phyloP scores from a whole-genome alignment of 768 basidiomycete species.

The Tulasnella sp. region DNA sequence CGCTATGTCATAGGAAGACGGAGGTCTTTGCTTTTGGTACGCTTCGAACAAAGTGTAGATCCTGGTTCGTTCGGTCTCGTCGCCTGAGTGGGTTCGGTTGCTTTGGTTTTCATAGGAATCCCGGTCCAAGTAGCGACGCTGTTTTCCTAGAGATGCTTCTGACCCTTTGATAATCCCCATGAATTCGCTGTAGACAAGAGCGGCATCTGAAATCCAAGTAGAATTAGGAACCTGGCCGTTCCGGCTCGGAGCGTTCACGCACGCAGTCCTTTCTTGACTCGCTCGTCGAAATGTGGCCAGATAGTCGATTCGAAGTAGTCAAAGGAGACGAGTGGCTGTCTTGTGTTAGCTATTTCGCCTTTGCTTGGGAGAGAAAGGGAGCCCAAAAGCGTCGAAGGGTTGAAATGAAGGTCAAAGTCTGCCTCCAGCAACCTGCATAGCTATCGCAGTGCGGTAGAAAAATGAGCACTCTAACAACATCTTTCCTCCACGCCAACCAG shows the following conservation, averaged over 20 bases:
- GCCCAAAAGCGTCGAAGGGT: background rate
- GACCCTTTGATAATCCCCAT: slow-evolving; percentile 58
- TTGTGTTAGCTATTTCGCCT: background rate
- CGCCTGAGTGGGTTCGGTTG: slow-evolving; percentile 50
- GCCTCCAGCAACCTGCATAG: background rate
- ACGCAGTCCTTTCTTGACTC: slow-evolving; percentile 12
- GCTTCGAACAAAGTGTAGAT: slow-evolving; percentile 53
- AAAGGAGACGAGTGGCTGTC: slow-evolving; percentile 10
- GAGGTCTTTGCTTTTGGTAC: slow-evolving; percentile 49
- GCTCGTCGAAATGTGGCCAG: slow-evolving; percentile 21
- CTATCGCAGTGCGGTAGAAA: background rate
- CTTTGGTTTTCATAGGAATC: slow-evolving; percentile 49
- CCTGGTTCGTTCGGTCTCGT: slow-evolving; percentile 46
- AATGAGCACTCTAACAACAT: background rate
- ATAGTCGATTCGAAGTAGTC: slow-evolving; percentile 10
- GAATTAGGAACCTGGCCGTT: background rate
- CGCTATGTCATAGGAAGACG: slow-evolving; percentile 51
- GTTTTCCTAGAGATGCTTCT: slow-evolving; percentile 44
- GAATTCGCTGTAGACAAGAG: slow-evolving; percentile 28
- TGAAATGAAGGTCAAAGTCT: background rate
- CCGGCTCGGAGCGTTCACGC: background rate
- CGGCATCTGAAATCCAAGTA: slow-evolving; percentile 11
- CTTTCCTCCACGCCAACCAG: background rate
- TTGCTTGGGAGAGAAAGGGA: too few species aligned
- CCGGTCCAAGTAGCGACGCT: slow-evolving; percentile 43